Percentiles rank a stretch among this genome's conserved stretches.
These are phyloP conservation scores for Paramecium bursaria DNA, from an alignment of 73 alveolate species.

Conservation along the genomic window DNA sequence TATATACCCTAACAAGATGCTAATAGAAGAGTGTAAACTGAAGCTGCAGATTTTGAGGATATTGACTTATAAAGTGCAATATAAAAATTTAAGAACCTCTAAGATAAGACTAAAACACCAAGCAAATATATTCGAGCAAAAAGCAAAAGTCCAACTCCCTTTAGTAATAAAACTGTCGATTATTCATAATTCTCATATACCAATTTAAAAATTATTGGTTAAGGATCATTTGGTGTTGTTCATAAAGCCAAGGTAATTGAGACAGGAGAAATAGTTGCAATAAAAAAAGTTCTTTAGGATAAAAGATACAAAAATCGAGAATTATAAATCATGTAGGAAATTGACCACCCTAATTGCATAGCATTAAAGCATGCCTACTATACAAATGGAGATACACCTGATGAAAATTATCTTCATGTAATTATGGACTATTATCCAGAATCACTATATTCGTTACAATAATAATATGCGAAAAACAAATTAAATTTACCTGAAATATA, in stretches of 20 bases:
- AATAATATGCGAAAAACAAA: conserved; percentile 79
- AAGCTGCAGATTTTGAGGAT: conserved; percentile 58
- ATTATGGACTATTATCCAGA: conserved; percentile 96
- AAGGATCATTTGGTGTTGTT: conserved; percentile 90
- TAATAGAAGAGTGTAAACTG: conserved; percentile 61
- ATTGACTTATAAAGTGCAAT: conserved; percentile 48
- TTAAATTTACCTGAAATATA: conserved; percentile 83
- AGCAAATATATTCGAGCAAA: conserved; percentile 13
- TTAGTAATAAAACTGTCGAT: not conserved
- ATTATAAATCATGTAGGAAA: conserved; percentile 87
- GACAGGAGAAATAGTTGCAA: conserved; percentile 91
- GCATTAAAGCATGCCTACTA: conserved; percentile 86
- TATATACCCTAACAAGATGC: conserved; percentile 10
- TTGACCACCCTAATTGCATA: conserved; percentile 89
- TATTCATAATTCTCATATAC: conserved; percentile 54
- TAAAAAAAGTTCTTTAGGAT: conserved; percentile 87
- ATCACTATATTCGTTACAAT: conserved; percentile 79
- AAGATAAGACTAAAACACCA: conserved; percentile 51
- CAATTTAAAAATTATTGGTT: conserved; percentile 78
- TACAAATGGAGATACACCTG: conserved; percentile 87
- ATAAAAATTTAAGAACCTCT: conserved; percentile 43
- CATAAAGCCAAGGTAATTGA: conserved; percentile 84
- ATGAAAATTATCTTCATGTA: conserved; percentile 87
- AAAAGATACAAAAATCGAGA: conserved; percentile 95
- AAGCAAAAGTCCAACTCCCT: conserved; percentile 58